These are phyloP conservation scores for Moricandia moricandioides DNA, from an alignment of 345 rosid species.

Conservation along the genomic window DNA sequence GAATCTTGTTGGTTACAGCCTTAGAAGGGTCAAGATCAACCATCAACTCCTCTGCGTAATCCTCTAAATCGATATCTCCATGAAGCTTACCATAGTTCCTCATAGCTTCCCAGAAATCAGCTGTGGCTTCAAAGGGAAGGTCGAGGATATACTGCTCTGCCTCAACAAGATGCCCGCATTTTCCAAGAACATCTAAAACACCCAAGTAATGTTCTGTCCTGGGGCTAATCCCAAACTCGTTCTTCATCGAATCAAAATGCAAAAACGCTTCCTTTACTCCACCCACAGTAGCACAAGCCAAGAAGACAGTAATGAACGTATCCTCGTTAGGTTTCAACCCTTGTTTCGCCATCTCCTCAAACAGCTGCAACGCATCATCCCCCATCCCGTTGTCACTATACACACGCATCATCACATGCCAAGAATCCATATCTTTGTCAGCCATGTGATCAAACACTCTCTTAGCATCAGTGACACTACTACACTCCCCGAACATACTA, in stretches of 20 bases:
- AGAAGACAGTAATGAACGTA: conserved; percentile 55
- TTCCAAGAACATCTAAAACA: conserved; percentile 62
- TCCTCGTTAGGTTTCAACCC: conserved; percentile 54
- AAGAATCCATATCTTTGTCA: conserved; percentile 60
- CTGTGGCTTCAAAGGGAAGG: conserved; percentile 58
- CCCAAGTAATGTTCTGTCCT: conserved; percentile 54
- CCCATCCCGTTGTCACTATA: conserved; percentile 62
- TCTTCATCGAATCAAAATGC: conserved; percentile 61
- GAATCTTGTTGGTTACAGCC: conserved; percentile 45
- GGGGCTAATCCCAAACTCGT: conserved; percentile 50
- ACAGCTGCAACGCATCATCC: conserved; percentile 71
- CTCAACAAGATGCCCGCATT: conserved; percentile 62
- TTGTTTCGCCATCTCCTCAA: conserved; percentile 55
- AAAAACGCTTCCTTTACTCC: conserved; percentile 69
- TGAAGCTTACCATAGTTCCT: conserved; percentile 52
- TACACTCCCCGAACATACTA: conserved; percentile 60
- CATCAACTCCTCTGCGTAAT: conserved; percentile 54
- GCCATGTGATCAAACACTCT: conserved; percentile 80
- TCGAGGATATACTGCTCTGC: conserved; percentile 49
- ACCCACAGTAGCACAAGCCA: conserved; percentile 63
- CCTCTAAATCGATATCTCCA: conserved; percentile 72
- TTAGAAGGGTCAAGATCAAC: conserved; percentile 62
- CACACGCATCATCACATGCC: conserved; percentile 71
- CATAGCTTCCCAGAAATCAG: conserved; percentile 62
- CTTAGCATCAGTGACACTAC: conserved; percentile 57